Conservation (phyloP, 1,139 yeast species). For the Yamadazyma sp. region DNA sequence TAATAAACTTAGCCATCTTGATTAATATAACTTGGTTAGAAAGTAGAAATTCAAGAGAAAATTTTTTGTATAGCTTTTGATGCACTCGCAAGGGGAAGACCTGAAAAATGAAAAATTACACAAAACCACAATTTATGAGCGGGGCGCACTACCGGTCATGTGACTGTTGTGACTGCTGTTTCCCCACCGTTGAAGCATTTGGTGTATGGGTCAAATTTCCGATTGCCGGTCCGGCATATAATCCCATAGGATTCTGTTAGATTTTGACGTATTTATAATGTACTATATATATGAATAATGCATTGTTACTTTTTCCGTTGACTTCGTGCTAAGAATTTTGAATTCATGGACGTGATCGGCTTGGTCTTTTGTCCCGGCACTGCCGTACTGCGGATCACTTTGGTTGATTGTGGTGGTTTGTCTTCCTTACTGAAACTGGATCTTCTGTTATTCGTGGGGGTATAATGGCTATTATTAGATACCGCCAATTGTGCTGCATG, state of each 20-base stretch:
- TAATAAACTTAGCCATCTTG: conserved; percentile 94
- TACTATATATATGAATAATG: not conserved
- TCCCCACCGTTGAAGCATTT: not conserved
- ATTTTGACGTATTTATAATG: too few species aligned
- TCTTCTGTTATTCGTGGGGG: conserved; percentile 28
- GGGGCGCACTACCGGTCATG: conserved; percentile 5
- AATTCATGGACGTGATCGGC: conserved; percentile 37
- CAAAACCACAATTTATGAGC: conserved; percentile 7
- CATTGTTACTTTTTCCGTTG: conserved; percentile 32
- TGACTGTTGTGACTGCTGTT: conserved; percentile 14
- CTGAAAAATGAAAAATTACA: conserved; percentile 13
- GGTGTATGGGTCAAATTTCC: too few species aligned
- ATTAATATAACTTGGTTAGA: conserved; percentile 14
- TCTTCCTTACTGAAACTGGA: conserved; percentile 41
- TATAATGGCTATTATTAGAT: conserved; percentile 27
- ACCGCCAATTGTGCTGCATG: conserved; percentile 51
- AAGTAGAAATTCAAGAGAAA: conserved; percentile 14
- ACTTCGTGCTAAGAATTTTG: conserved; percentile 46
- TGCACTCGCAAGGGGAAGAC: conserved; percentile 6
- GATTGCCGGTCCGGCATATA: too few species aligned
- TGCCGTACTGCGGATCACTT: conserved; percentile 2
- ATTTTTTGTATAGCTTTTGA: conserved; percentile 10
- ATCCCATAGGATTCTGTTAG: too few species aligned
- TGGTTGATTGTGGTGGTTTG: conserved; percentile 10
- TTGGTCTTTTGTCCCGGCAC: conserved; percentile 3